phyloP scores from a whole-genome alignment of 208 protist species.

The Giardia duodenalis region DNA sequence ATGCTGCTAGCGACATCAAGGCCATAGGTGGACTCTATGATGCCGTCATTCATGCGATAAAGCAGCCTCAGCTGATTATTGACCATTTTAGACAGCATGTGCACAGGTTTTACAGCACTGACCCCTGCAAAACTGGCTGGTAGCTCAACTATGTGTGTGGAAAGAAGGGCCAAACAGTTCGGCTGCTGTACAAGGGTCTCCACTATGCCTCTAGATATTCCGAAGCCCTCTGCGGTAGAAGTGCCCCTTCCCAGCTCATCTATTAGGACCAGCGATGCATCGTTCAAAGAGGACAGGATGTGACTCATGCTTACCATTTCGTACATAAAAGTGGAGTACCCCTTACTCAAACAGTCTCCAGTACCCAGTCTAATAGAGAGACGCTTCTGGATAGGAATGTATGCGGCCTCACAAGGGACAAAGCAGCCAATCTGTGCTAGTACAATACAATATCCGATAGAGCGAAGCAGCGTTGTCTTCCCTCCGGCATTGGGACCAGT shows the following conservation, averaged over 20 bases:
- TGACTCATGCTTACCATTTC: neutral
- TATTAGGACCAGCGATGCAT: neutral
- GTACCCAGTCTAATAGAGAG: neutral
- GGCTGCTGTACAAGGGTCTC: neutral
- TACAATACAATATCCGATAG: slow-evolving; percentile 8
- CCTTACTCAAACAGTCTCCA: neutral
- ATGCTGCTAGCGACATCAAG: neutral
- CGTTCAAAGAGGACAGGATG: neutral
- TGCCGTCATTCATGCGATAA: neutral
- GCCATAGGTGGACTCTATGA: neutral
- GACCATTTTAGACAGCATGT: neutral
- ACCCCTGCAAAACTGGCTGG: neutral
- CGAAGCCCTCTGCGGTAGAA: neutral
- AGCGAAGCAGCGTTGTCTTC: slow-evolving; percentile 8
- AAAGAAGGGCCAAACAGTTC: neutral
- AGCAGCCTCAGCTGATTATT: neutral
- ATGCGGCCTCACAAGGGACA: neutral
- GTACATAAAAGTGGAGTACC: neutral
- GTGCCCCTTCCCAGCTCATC: slow-evolving; percentile 29
- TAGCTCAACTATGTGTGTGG: slow-evolving; percentile 20
- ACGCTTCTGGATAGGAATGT: neutral
- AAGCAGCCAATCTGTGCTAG: slow-evolving; percentile 19
- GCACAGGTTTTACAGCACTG: neutral
- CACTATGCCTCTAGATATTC: neutral
- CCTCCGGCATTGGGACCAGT: neutral